Evolutionary conservation across 345 rosid genomes (phyloP), one percentile per base, ranked within the genome.

Genomic region (Zanthoxylum bungeanum): DNA sequence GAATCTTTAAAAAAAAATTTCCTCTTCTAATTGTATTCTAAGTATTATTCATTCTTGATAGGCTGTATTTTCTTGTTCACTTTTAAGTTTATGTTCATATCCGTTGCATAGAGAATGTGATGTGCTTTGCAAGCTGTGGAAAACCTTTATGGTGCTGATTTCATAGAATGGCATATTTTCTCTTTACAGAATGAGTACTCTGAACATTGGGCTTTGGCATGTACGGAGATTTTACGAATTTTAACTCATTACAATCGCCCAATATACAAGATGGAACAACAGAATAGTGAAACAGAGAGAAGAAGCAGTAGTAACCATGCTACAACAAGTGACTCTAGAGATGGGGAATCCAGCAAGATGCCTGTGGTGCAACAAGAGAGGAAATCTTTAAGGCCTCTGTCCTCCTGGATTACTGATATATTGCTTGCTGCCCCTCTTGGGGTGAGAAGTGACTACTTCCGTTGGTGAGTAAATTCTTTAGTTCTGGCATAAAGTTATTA

Each of bases 171-270:
- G 4, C 49, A 44, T 60, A 49, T 36, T 42, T 70, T 16, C 63
- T 77, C 63, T 68, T 58, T 50, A 21, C 93, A 93, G 98, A 91
- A 84, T 69, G 98, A 89, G 78, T 94, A 90, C 80, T 92, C 97
- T 34, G 97, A 92, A 79, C 98, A 94, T 77, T 94, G 97, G 98
- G 98, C 97, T 81, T 82, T 94, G 75, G 98, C 97, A 36, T 94
- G 98, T 34, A 94, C 93, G 72, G 98, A 94, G 82, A 92, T 94
- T 69, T 86, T 94, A 83, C 89, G 98, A 75, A 86, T 92, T 76
- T 81, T 94, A 80, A 94, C 98, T 69, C 98, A 90, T 82, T 94
- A 94, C 84, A 94, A 92, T 72, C 97, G 98, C 56, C 98, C 98
- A n/a, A 82, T 94, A 69, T 94, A 84, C 75, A 92, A 91, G 82